A percentile compares a stretch with the other conserved stretches of the same genome.
These are phyloP conservation scores for Dalbergia oliveri DNA, from an alignment of 306 rosid genomes.

Conservation along the genomic window DNA sequence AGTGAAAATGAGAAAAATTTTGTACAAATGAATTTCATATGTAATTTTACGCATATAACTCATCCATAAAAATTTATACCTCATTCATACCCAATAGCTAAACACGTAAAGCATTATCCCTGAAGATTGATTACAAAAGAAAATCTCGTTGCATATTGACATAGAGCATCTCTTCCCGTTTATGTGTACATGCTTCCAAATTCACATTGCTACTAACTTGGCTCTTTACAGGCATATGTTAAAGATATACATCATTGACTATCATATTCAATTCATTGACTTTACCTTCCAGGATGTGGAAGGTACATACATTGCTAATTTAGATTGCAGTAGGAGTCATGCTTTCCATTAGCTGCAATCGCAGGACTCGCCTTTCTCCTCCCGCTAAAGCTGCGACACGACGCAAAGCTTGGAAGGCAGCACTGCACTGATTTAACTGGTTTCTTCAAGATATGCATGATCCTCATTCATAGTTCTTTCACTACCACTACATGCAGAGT, in stretches of 20 bases:
- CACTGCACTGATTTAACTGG: slow-evolving; percentile 61
- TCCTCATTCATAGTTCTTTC: slow-evolving; percentile 66
- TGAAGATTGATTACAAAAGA: not conserved
- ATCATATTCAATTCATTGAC: slow-evolving; percentile 36
- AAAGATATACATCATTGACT: slow-evolving; percentile 46
- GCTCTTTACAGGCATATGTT: slow-evolving; percentile 49
- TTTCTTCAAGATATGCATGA: slow-evolving; percentile 43
- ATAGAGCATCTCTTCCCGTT: slow-evolving; percentile 34
- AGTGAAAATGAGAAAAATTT: too few species aligned
- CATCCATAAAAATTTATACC: too few species aligned
- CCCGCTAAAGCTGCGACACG: slow-evolving; percentile 72
- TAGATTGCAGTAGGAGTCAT: slow-evolving; percentile 33
- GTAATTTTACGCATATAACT: too few species aligned
- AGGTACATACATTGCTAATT: slow-evolving; percentile 16
- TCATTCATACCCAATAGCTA: too few species aligned
- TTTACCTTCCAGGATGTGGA: slow-evolving; percentile 23
- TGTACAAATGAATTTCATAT: too few species aligned
- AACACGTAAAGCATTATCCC: too few species aligned
- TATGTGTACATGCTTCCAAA: slow-evolving; percentile 42
- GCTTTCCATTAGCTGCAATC: slow-evolving; percentile 61
- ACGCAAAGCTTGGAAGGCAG: slow-evolving; percentile 85
- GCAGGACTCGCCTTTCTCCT: slow-evolving; percentile 77
- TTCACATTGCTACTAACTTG: slow-evolving; percentile 43
- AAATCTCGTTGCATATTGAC: slow-evolving; percentile 38
- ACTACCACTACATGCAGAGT: slow-evolving; percentile 63